phyloP scores from a whole-genome alignment of 2,329 filamentous ascomycete genomes.

The Colletotrichum sublineola region DNA sequence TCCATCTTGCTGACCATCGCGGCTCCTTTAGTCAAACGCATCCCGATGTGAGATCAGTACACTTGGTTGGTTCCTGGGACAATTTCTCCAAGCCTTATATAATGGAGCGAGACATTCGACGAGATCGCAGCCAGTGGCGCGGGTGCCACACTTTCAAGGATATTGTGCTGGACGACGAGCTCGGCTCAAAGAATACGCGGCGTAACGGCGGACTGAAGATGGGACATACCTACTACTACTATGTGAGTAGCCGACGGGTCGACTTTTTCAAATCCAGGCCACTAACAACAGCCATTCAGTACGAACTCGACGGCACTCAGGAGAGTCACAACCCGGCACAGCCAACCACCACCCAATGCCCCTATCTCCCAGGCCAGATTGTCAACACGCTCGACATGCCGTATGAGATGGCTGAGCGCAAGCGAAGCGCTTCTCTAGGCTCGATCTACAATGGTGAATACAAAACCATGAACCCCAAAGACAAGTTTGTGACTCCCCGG shows the following conservation, averaged over 20 bases:
- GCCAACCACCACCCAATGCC: slow-evolving; percentile 83
- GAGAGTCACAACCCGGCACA: slow-evolving; percentile 82
- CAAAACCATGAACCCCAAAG: slow-evolving; percentile 82
- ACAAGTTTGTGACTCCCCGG: slow-evolving; percentile 80
- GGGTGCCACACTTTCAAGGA: slow-evolving; percentile 90
- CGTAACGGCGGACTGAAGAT: slow-evolving; percentile 88
- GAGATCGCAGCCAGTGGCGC: slow-evolving; percentile 83
- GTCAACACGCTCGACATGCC: slow-evolving; percentile 90
- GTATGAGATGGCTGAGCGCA: slow-evolving; percentile 70
- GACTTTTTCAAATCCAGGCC: neutral
- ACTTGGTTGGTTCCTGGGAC: slow-evolving; percentile 93
- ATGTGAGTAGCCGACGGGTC: slow-evolving; percentile 69
- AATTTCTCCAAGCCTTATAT: slow-evolving; percentile 85
- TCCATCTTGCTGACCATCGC: slow-evolving; percentile 46
- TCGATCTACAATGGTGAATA: slow-evolving; percentile 70
- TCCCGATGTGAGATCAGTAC: slow-evolving; percentile 76
- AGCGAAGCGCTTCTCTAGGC: slow-evolving; percentile 75
- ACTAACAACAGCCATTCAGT: slow-evolving; percentile 63
- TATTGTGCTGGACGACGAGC: slow-evolving; percentile 84
- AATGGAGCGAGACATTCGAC: slow-evolving; percentile 84
- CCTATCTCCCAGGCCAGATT: slow-evolving; percentile 87
- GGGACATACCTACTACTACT: slow-evolving; percentile 96
- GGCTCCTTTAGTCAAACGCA: slow-evolving; percentile 66
- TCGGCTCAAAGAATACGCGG: slow-evolving; percentile 62
- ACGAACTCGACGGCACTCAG: slow-evolving; percentile 82